Percentiles rank a stretch among this genome's conserved stretches.
Evolutionary conservation across 805 yeast genomes (phyloP).

Genomic region (Metschnikowia matae): DNA sequence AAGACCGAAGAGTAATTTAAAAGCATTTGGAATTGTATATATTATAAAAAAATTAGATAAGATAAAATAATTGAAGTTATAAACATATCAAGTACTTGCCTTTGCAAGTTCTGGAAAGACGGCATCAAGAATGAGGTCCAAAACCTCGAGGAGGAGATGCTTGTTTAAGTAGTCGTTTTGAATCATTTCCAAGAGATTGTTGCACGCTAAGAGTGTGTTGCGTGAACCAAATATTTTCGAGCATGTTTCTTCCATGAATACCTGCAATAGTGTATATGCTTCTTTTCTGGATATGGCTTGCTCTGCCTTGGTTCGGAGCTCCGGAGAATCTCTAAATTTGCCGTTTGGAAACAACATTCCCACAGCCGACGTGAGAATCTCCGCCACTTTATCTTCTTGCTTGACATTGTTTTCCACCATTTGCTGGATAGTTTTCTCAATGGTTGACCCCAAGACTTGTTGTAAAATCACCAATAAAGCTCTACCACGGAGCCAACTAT

Average conservation of each 20-base stretch:
- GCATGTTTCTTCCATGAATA: conserved; percentile 58
- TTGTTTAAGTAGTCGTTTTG: conserved; percentile 72
- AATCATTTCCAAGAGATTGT: conserved; percentile 55
- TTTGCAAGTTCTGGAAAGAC: conserved; percentile 28
- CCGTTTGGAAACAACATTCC: conserved; percentile 43
- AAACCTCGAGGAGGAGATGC: conserved; percentile 53
- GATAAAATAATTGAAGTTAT: background rate
- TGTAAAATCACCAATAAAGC: conserved; percentile 79
- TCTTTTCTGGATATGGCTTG: conserved; percentile 52
- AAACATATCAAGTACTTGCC: background rate
- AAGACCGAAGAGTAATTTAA: conserved; percentile 11
- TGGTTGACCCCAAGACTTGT: conserved; percentile 82
- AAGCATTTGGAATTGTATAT: background rate
- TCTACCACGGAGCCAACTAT: conserved; percentile 79
- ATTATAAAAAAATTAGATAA: background rate
- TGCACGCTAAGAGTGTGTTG: conserved; percentile 61
- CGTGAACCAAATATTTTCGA: conserved; percentile 70
- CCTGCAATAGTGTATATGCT: conserved; percentile 52
- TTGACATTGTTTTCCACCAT: conserved; percentile 33
- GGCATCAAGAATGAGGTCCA: conserved; percentile 55
- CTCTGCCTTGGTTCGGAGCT: conserved; percentile 47
- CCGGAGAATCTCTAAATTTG: conserved; percentile 43
- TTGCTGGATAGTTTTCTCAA: conserved; percentile 62
- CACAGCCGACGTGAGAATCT: conserved; percentile 23
- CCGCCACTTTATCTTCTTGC: conserved; percentile 45